phyloP scores from a whole-genome alignment of 164 flowering plant species.

The Magnolia kwangsiensis region DNA sequence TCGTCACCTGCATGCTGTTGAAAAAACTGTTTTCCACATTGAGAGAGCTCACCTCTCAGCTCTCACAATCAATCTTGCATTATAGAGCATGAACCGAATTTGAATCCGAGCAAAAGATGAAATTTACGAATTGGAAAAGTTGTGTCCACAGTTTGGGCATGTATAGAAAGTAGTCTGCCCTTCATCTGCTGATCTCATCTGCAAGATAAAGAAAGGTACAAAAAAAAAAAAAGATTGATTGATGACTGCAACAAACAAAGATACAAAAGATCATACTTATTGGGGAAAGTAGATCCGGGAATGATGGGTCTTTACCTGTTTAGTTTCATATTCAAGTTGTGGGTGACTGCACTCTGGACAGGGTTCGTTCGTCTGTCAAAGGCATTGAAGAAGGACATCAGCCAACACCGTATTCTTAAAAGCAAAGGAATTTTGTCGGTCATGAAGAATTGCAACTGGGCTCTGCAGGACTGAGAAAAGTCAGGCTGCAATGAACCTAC shows the following conservation, averaged over 20 bases:
- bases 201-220: constrained; percentile 8
- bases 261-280: neutral
- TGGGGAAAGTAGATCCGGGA: neutral
- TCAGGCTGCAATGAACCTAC: too few species aligned
- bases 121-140: constrained; percentile 31
- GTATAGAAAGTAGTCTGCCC: constrained; percentile 57
- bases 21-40: too few species aligned
- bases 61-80: too few species aligned
- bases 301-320: constrained; percentile 26
- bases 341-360: constrained; percentile 32
- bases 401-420: neutral
- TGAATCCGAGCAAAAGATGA: neutral
- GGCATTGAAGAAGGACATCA: neutral
- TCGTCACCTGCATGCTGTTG: too few species aligned
- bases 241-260: neutral
- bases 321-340: constrained; percentile 27
- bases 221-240: neutral
- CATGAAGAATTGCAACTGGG: neutral
- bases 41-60: too few species aligned
- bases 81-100: too few species aligned
- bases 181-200: constrained; percentile 78
- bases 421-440: neutral
- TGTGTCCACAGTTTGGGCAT: constrained; percentile 48
- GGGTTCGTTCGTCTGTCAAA: constrained; percentile 21
- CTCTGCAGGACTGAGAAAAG: neutral